A percentile compares a stretch with the other conserved stretches of the same genome.
phyloP scores from a whole-genome alignment of 192 early-diverging fungal genomes.

The Backusella psychrophila region DNA sequence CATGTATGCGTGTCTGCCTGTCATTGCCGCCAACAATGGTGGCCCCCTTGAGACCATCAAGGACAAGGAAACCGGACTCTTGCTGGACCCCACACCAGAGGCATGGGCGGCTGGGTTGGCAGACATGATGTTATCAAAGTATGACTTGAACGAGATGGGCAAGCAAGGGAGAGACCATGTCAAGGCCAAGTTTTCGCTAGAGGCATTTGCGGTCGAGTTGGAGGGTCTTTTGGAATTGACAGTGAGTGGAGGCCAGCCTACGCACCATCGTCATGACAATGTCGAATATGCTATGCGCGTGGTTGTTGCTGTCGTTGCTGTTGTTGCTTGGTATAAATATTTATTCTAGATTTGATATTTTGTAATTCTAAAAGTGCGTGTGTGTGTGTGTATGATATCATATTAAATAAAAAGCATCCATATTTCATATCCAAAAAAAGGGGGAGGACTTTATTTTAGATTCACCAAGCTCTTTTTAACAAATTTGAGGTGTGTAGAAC shows the following conservation, averaged over 20 bases:
- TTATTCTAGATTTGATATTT: not conserved
- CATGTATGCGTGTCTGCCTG: constrained; percentile 87
- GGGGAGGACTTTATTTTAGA: too few relatives aligned
- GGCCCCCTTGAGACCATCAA: constrained; percentile 83
- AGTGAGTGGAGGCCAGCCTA: constrained; percentile 11
- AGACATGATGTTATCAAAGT: constrained; percentile 43
- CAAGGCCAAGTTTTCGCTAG: constrained; percentile 59
- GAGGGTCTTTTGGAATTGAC: constrained; percentile 59
- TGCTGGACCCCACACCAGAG: constrained; percentile 58
- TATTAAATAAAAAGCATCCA: not conserved
- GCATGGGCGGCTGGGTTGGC: constrained; percentile 67
- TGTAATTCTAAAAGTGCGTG: not conserved
- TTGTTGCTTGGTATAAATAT: constrained; percentile 16
- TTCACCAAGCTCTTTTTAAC: too few relatives aligned
- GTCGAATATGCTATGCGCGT: constrained; percentile 8
- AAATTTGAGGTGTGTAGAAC: too few relatives aligned
- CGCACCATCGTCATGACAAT: constrained; percentile 16
- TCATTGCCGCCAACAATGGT: constrained; percentile 83
- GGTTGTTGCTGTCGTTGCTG: constrained; percentile 1
- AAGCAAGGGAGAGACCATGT: constrained; percentile 60
- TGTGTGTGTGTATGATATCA: too few relatives aligned
- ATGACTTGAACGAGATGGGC: constrained; percentile 58
- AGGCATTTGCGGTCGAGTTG: constrained; percentile 65
- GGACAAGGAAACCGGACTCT: constrained; percentile 72
- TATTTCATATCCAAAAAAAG: too few relatives aligned